phyloP scores from a whole-genome alignment of 352 stramenopile genomes.

The Phytophthora pluvialis region DNA sequence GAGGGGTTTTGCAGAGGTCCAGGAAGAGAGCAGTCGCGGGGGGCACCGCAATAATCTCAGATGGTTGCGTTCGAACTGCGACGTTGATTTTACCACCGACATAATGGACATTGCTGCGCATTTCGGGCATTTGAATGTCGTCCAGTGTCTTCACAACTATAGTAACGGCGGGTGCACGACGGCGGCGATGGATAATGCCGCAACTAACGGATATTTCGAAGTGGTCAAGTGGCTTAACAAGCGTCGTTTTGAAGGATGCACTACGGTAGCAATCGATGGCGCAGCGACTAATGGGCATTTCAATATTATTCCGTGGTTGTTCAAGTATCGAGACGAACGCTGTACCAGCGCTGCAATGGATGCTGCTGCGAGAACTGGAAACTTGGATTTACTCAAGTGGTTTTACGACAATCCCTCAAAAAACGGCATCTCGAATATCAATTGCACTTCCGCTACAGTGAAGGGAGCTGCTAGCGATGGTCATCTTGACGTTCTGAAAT shows the following conservation, averaged over 20 bases:
- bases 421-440: too few relatives aligned
- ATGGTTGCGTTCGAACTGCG: neutral
- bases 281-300: neutral
- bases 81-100: neutral
- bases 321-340: conserved; percentile 9
- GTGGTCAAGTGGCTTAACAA: conserved; percentile 6
- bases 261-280: neutral
- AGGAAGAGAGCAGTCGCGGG: neutral
- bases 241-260: neutral
- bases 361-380: conserved; percentile 1
- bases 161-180: too few relatives aligned
- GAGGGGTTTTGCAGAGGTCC: neutral
- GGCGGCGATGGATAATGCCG: neutral
- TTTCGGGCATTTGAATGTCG: too few relatives aligned
- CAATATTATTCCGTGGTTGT: conserved; percentile 1
- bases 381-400: too few relatives aligned
- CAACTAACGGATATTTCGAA: neutral
- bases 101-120: too few relatives aligned
- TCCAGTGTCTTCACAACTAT: too few relatives aligned
- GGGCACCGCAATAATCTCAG: neutral
- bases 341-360: conserved; percentile 21
- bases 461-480: neutral
- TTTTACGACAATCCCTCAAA: neutral
- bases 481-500: neutral
- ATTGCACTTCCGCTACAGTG: neutral